These are phyloP conservation scores for Botrytis aclada DNA, from an alignment of 2,329 filamentous ascomycete species.

Conservation along the genomic window DNA sequence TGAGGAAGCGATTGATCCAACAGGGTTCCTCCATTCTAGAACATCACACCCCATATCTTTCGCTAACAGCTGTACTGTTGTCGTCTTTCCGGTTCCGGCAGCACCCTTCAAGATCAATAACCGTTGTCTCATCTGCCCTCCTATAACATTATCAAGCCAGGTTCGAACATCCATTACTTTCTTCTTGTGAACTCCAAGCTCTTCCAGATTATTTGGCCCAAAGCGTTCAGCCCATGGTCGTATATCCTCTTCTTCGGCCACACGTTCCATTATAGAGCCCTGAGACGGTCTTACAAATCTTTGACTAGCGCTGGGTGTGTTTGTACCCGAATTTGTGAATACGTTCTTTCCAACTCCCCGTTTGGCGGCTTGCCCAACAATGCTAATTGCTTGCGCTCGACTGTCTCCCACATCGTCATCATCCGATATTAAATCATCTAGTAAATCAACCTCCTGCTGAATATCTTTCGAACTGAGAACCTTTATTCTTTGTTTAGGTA, in stretches of 20 bases:
- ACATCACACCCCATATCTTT: conserved; percentile 73
- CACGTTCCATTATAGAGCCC: conserved; percentile 22
- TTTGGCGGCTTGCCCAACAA: conserved; percentile 54
- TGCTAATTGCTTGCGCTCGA: conserved; percentile 50
- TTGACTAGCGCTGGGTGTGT: conserved; percentile 44
- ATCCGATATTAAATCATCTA: conserved; percentile 50
- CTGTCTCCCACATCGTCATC: conserved; percentile 54
- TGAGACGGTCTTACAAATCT: conserved; percentile 49
- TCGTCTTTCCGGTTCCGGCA: conserved; percentile 90
- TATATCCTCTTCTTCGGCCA: conserved; percentile 48
- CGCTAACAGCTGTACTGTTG: conserved; percentile 75
- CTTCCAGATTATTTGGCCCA: conserved; percentile 69
- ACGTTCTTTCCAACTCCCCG: conserved; percentile 47
- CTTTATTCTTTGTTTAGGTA: conserved; percentile 37
- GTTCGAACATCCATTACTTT: conserved; percentile 82
- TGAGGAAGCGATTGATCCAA: conserved; percentile 53
- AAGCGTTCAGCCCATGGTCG: conserved; percentile 88
- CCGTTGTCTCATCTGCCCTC: conserved; percentile 63
- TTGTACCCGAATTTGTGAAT: conserved; percentile 29
- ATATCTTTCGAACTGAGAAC: conserved; percentile 44
- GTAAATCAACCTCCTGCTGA: conserved; percentile 48
- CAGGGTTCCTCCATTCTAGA: conserved; percentile 88
- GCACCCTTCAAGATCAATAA: conserved; percentile 84
- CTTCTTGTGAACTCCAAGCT: conserved; percentile 90
- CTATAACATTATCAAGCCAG: conserved; percentile 76